A percentile compares a stretch with the other conserved stretches of the same genome.
These are phyloP conservation scores for Antitrichia curtipendula DNA, from an alignment of 225 moss, liverwort and hornwort genomes.

Conservation along the genomic window DNA sequence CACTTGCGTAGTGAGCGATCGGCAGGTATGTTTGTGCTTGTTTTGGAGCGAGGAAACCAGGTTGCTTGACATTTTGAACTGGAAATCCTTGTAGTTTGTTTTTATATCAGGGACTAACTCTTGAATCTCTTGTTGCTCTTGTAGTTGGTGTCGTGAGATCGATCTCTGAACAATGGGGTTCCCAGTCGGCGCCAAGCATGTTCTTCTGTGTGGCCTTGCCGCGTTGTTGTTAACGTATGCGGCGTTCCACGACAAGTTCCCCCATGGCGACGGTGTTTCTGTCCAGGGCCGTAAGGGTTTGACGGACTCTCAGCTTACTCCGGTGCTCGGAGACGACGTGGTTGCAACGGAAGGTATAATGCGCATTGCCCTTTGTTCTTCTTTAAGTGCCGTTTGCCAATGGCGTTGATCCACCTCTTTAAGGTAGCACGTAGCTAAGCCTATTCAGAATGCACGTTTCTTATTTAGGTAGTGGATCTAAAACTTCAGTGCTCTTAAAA, in stretches of 20 bases:
- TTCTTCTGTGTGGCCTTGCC: neutral
- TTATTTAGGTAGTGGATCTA: neutral
- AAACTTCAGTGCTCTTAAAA: neutral
- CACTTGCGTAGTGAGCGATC: neutral
- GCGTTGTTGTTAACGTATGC: conserved; percentile 1
- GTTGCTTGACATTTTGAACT: neutral
- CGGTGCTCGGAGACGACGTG: neutral
- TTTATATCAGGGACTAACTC: neutral
- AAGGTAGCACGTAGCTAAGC: neutral
- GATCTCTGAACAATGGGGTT: neutral
- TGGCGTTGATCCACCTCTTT: neutral
- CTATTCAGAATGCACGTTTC: too few relatives aligned
- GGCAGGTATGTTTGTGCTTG: neutral
- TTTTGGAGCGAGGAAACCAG: neutral
- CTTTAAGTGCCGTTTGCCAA: neutral
- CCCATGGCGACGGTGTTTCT: neutral
- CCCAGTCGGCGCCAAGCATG: neutral
- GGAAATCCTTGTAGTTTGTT: neutral
- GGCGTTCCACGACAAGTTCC: neutral
- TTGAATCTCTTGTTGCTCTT: neutral
- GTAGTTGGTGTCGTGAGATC: neutral
- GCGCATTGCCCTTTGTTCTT: neutral
- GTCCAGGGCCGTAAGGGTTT: neutral
- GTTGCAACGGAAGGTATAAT: neutral
- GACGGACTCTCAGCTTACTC: neutral